These are phyloP conservation scores for Daldinia sp. DNA, from an alignment of 2,329 filamentous ascomycete genomes.

Conservation along the genomic window DNA sequence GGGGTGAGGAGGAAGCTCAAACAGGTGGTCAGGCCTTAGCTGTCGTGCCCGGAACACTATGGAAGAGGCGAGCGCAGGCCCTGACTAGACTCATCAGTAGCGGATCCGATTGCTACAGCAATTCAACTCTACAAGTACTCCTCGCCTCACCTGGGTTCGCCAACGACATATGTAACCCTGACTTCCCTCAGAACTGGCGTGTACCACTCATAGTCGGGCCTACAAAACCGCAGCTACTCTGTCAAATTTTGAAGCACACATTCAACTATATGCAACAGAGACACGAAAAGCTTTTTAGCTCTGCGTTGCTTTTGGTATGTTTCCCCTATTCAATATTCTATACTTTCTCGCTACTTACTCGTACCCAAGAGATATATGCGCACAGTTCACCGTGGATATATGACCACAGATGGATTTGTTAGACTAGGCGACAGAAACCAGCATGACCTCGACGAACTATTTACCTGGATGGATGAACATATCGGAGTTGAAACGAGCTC, in stretches of 20 bases:
- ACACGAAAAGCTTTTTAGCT: no score
- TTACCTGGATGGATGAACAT: slow-evolving; percentile 81
- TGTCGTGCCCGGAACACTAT: no score
- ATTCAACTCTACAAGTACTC: slow-evolving; percentile 85
- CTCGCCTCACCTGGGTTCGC: slow-evolving; percentile 76
- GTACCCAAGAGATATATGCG: slow-evolving; percentile 65
- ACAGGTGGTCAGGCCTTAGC: no score
- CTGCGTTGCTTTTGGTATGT: slow-evolving; percentile 68
- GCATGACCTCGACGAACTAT: slow-evolving; percentile 92
- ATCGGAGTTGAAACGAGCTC: slow-evolving; percentile 86
- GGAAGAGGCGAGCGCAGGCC: no score
- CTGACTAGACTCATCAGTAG: no score
- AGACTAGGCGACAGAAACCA: slow-evolving; percentile 78
- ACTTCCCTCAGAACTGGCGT: slow-evolving; percentile 72
- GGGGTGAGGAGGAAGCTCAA: no score
- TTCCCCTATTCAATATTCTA: not conserved
- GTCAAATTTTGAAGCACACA: slow-evolving; percentile 65
- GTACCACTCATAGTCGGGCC: slow-evolving; percentile 50
- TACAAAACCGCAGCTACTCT: slow-evolving; percentile 65
- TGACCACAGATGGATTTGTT: not conserved
- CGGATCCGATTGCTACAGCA: slow-evolving; percentile 94
- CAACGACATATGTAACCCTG: slow-evolving; percentile 65
- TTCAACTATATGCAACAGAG: no score
- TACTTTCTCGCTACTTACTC: slow-evolving; percentile 31
- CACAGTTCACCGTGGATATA: slow-evolving; percentile 62